A percentile compares a stretch with the other conserved stretches of the same genome.
Evolutionary conservation across 331 rosid genomes (phyloP).

Genomic region (Malus hybrid): DNA sequence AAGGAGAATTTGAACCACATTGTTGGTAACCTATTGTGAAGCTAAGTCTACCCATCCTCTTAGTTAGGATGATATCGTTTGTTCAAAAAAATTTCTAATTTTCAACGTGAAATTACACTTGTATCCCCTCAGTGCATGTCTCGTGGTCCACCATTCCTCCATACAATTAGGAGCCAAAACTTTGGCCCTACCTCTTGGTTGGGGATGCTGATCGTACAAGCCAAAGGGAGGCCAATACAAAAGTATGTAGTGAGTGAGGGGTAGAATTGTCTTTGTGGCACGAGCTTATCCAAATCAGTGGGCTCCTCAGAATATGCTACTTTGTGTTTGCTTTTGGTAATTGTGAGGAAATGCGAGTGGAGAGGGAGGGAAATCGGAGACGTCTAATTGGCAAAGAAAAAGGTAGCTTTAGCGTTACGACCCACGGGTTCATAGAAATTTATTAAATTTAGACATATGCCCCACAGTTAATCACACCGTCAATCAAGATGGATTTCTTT

Average conservation of each 20-base stretch:
- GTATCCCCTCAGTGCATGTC: neutral
- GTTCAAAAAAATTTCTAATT: too few relatives aligned
- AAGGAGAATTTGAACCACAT: rapidly evolving
- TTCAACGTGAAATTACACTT: conserved; percentile 4
- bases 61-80: too few relatives aligned
- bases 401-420: conserved; percentile 1
- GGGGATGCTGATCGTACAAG: neutral
- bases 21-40: too few relatives aligned
- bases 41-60: too few relatives aligned
- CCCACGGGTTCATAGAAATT: neutral
- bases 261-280: conserved; percentile 17
- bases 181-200: neutral
- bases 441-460: neutral
- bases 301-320: conserved; percentile 38
- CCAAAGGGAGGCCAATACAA: neutral
- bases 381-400: conserved; percentile 3
- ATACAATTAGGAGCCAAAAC: conserved; percentile 25
- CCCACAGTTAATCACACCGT: neutral
- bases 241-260: neutral
- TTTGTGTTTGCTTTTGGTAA: conserved; percentile 9
- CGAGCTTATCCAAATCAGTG: conserved; percentile 49
- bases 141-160: conserved; percentile 20
- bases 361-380: neutral
- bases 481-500: neutral
- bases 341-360: conserved; percentile 2